phyloP scores from a whole-genome alignment of 352 stramenopile genomes.

The Phytophthora megakarya region DNA sequence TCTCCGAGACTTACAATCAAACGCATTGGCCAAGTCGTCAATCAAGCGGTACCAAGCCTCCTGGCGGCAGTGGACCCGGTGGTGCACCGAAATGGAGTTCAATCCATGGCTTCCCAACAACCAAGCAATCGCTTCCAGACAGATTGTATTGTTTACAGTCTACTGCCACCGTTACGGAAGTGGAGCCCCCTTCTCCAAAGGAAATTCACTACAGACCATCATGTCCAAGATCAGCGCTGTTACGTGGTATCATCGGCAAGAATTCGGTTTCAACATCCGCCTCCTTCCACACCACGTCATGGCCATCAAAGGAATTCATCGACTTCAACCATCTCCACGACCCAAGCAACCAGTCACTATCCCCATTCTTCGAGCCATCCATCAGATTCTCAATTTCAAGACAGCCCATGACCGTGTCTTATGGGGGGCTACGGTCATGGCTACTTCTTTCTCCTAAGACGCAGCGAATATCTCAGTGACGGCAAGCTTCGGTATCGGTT shows the following conservation, averaged over 20 bases:
- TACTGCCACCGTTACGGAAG: conserved; percentile 16
- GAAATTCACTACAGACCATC: conserved; percentile 34
- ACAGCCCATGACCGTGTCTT: conserved; percentile 35
- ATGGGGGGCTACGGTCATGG: conserved; percentile 36
- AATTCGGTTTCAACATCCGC: conserved; percentile 22
- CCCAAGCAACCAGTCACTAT: conserved; percentile 26
- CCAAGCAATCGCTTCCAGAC: not conserved
- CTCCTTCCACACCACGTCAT: conserved; percentile 28
- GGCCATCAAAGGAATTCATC: conserved; percentile 30
- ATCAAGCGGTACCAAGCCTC: not conserved
- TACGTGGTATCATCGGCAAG: conserved; percentile 32
- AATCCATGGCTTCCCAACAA: conserved; percentile 7
- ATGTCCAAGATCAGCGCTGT: conserved; percentile 37
- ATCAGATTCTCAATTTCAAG: conserved; percentile 19
- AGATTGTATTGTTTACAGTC: conserved; percentile 17
- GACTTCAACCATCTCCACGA: conserved; percentile 12
- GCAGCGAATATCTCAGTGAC: conserved; percentile 15
- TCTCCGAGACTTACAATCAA: conserved; percentile 18
- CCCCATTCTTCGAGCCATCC: conserved; percentile 19
- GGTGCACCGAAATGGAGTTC: conserved; percentile 4
- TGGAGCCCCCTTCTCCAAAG: not conserved
- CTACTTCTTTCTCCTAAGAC: conserved; percentile 27
- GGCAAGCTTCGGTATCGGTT: conserved; percentile 19
- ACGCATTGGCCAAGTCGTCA: conserved; percentile 13
- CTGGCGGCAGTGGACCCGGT: conserved; percentile 11